A percentile compares a stretch with the other conserved stretches of the same genome.
Evolutionary conservation across 306 rosid species (phyloP).

Genomic region (Medicago arabica): DNA sequence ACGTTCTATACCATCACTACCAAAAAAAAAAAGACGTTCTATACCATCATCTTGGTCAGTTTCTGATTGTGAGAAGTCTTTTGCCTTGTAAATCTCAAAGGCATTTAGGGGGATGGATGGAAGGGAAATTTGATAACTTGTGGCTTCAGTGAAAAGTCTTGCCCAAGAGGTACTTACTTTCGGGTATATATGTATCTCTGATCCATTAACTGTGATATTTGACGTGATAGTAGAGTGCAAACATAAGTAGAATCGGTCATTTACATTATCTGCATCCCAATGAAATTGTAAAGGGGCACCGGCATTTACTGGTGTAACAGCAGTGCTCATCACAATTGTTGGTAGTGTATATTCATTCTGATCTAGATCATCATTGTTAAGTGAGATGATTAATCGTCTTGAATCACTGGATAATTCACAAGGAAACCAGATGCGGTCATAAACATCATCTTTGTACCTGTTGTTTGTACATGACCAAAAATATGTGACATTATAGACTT

Average conservation of each 20-base stretch:
- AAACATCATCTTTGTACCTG: not conserved
- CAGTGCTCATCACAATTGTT: not conserved
- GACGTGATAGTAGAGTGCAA: not conserved
- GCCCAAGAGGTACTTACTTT: accelerated
- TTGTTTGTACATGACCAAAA: not conserved
- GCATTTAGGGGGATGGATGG: constrained; percentile 35
- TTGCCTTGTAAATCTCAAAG: no score
- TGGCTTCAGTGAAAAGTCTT: not conserved
- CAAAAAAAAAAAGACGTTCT: no score
- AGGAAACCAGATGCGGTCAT: not conserved
- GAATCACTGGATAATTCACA: not conserved
- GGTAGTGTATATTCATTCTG: not conserved
- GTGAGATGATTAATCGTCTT: not conserved
- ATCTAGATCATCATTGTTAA: not conserved
- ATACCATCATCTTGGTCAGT: no score
- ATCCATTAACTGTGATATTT: no score
- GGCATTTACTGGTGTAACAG: not conserved
- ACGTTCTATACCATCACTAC: no score
- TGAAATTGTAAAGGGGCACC: not conserved
- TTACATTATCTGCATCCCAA: not conserved
- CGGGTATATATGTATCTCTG: not conserved
- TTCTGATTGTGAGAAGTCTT: no score
- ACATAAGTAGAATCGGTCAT: not conserved
- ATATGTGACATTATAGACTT: no score
- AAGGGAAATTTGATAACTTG: constrained; percentile 1